Percentiles rank a stretch among this genome's conserved stretches.
Conservation (phyloP, 2,329 filamentous ascomycete genomes). For the Botrytis aclada region DNA sequence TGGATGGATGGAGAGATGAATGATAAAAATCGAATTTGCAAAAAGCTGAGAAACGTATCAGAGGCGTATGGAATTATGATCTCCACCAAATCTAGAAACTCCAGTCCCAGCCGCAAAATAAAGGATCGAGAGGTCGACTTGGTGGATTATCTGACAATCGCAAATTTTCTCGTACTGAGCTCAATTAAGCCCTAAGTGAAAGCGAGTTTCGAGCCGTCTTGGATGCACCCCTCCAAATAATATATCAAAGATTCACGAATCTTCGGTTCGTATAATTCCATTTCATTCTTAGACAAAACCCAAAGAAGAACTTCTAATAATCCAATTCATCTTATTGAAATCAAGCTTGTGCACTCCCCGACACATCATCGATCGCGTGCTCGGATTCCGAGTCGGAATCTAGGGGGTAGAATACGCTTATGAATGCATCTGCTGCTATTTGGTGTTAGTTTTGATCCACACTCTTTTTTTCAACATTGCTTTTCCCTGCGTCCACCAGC, state of each 20-base stretch:
- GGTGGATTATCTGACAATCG: neutral
- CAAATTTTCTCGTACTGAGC: neutral
- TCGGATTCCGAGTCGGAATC: neutral
- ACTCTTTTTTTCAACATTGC: neutral
- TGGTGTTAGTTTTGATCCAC: neutral
- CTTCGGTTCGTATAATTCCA: neutral
- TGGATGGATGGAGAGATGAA: no score
- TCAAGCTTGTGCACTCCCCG: neutral
- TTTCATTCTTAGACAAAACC: neutral
- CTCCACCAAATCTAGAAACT: neutral
- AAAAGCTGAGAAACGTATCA: neutral
- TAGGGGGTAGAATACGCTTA: slow-evolving; percentile 6
- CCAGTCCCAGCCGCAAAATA: fast-evolving
- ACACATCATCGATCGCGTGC: neutral
- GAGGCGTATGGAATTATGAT: neutral
- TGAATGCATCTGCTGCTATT: slow-evolving; percentile 19
- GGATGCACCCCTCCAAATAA: neutral
- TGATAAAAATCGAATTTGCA: no score
- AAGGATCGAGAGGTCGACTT: neutral
- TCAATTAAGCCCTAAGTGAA: no score
- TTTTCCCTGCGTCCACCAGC: neutral
- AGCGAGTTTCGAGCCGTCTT: neutral
- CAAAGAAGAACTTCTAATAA: neutral
- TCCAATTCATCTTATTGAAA: neutral
- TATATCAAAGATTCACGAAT: neutral